Evolutionary conservation across 768 basidiomycete species (phyloP).

Genomic region (Boletus coccyginus): DNA sequence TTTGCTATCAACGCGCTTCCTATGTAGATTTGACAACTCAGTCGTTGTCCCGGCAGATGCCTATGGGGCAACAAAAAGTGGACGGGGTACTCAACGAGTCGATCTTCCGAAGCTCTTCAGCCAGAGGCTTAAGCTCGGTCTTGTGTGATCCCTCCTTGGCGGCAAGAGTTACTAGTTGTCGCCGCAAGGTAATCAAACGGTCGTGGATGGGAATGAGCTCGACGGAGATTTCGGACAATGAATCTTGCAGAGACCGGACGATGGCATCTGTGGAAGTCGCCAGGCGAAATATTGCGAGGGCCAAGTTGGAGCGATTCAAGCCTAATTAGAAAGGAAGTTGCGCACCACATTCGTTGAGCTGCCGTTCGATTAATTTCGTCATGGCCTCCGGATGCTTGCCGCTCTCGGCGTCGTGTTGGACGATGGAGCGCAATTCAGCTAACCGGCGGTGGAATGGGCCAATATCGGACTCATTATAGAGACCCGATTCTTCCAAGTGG

Average conservation of each 20-base stretch:
- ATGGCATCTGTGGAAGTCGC: conserved; percentile 56
- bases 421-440: conserved; percentile 77
- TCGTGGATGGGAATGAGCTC: conserved; percentile 93
- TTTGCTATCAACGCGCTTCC: conserved; percentile 93
- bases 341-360: conserved; percentile 90
- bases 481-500: conserved; percentile 93
- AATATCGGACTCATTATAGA: conserved; percentile 91
- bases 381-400: conserved; percentile 84
- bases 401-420: conserved; percentile 76
- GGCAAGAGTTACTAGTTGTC: conserved; percentile 84
- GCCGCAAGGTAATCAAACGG: conserved; percentile 79
- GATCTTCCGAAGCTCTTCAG: conserved; percentile 92
- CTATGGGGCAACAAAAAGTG: conserved; percentile 15
- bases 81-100: conserved; percentile 80
- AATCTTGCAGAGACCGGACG: conserved; percentile 75
- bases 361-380: conserved; percentile 85
- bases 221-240: conserved; percentile 80
- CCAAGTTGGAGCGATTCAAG: not conserved
- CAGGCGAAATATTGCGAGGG: not conserved
- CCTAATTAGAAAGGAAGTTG: conserved; percentile 16
- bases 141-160: conserved; percentile 85
- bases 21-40: conserved; percentile 27
- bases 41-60: conserved; percentile 18
- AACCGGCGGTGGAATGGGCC: conserved; percentile 83
- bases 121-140: conserved; percentile 82